A percentile compares a stretch with the other conserved stretches of the same genome.
These are phyloP conservation scores for Solanum appendiculatum DNA, from an alignment of 257 asterid species.

Conservation along the genomic window DNA sequence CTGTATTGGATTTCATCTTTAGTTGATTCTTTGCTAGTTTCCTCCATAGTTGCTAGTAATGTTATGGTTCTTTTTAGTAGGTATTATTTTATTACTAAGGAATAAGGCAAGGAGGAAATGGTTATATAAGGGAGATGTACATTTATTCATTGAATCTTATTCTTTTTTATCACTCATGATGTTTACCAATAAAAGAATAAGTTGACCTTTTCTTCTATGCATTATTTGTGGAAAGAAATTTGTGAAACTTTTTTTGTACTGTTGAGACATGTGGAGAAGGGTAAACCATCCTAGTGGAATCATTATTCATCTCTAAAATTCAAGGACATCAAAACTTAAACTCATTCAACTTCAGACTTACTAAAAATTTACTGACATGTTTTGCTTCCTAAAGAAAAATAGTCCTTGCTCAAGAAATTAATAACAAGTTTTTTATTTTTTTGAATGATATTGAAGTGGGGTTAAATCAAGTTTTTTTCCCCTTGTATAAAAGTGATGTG, in stretches of 20 bases:
- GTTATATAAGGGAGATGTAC: neutral
- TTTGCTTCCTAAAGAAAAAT: neutral
- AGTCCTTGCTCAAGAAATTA: neutral
- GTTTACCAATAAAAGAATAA: neutral
- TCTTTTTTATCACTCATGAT: neutral
- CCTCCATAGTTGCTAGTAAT: neutral
- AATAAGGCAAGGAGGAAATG: neutral
- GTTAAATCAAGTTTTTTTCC: neutral
- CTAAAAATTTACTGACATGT: neutral
- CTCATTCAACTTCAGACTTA: neutral
- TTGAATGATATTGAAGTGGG: neutral
- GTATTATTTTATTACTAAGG: neutral
- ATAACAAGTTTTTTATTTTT: neutral
- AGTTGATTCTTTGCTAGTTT: neutral
- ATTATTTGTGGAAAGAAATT: neutral
- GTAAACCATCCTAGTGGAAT: neutral
- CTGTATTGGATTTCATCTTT: slow-evolving; percentile 8
- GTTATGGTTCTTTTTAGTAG: neutral
- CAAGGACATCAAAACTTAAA: neutral
- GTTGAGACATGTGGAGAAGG: neutral
- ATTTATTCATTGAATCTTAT: neutral
- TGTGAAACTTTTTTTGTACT: neutral
- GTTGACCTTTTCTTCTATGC: neutral
- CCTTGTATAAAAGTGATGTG: neutral
- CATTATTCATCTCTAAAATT: neutral